These are phyloP conservation scores for Strigomonas culicis DNA, from an alignment of 208 protist species.

Conservation along the genomic window DNA sequence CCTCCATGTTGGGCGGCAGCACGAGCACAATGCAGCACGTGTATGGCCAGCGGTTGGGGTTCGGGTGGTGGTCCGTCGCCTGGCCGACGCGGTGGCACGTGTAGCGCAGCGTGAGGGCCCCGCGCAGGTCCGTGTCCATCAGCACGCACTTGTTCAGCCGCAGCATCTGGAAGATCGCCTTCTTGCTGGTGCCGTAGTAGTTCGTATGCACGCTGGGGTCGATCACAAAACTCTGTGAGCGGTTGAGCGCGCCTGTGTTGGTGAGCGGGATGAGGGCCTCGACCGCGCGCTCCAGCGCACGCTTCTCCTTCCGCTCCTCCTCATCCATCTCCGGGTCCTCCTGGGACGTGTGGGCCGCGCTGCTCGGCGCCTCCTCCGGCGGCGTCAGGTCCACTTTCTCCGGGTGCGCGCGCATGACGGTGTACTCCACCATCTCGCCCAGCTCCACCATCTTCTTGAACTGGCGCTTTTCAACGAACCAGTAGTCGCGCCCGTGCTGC, in stretches of 20 bases:
- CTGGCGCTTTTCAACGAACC: conserved; percentile 57
- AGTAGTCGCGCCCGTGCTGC: conserved; percentile 78
- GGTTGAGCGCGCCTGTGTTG: conserved; percentile 1
- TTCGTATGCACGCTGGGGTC: conserved; percentile 16
- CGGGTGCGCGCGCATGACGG: conserved; percentile 21
- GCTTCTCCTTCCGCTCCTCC: neutral
- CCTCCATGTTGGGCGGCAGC: conserved; percentile 61
- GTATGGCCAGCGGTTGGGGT: conserved; percentile 12
- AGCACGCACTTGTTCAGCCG: conserved; percentile 39
- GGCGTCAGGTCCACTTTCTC: neutral
- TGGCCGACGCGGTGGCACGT: conserved; percentile 13
- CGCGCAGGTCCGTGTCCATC: conserved; percentile 82
- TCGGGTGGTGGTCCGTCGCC: neutral
- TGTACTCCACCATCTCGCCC: conserved; percentile 55
- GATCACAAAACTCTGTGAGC: neutral
- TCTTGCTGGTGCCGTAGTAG: conserved; percentile 88
- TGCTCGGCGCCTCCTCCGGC: neutral
- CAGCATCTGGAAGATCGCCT: conserved; percentile 52
- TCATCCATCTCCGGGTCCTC: neutral
- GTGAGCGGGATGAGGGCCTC: neutral
- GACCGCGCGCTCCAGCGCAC: neutral
- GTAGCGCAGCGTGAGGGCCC: conserved; percentile 56
- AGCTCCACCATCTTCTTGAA: conserved; percentile 52
- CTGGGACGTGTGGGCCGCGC: neutral
- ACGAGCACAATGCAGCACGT: conserved; percentile 68